Conservation (phyloP, 148 eudicot species). For the Rhododendron ferrugineum region DNA sequence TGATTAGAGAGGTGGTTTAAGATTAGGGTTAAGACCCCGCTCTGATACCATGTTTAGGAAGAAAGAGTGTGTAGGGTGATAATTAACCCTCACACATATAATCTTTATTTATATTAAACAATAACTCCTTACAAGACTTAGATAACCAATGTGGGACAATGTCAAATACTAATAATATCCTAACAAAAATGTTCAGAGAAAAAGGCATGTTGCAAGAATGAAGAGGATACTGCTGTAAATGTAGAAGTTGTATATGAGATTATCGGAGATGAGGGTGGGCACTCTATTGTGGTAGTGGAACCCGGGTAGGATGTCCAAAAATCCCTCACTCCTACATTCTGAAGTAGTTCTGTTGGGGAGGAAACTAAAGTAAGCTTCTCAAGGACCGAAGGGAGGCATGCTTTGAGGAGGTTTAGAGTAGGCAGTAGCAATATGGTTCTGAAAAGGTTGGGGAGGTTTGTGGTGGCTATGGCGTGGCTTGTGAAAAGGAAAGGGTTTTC, state of each 20-base stretch:
- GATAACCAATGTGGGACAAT: too few relatives aligned
- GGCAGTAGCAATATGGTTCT: background rate
- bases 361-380: background rate
- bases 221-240: background rate
- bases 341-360: background rate
- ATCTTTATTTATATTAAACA: too few relatives aligned
- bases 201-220: background rate
- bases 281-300: background rate
- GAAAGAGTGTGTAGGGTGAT: too few relatives aligned
- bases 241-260: background rate
- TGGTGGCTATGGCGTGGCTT: background rate
- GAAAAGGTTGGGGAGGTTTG: background rate
- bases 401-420: background rate
- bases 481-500: background rate
- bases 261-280: background rate
- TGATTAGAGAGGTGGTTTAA: too few relatives aligned
- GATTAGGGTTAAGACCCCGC: too few relatives aligned
- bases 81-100: too few relatives aligned
- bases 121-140: too few relatives aligned
- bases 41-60: too few relatives aligned
- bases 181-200: background rate
- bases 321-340: background rate
- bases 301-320: background rate
- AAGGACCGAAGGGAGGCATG: background rate
- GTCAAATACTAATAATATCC: too few relatives aligned